Percentiles rank a stretch among this genome's conserved stretches.
Conservation (phyloP, 1,284 basidiomycete species). For the Agaricales sp. region DNA sequence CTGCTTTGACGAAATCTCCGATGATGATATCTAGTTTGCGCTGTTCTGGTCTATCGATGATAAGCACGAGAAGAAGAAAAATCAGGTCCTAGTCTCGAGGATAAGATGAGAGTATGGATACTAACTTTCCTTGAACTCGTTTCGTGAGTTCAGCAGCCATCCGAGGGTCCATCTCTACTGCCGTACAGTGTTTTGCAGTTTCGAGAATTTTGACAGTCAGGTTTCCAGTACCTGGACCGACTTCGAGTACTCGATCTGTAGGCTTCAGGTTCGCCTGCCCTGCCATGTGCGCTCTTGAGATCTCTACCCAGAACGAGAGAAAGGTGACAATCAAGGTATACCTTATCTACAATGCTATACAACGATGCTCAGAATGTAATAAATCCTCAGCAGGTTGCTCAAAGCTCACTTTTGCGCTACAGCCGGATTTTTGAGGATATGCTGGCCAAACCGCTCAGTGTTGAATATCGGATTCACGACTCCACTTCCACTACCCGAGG, state of each 20-base stretch:
- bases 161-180: conserved; percentile 97
- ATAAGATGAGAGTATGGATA: conserved; percentile 16
- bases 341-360: conserved; percentile 72
- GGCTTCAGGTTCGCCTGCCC: conserved; percentile 82
- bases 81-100: too few species aligned
- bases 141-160: conserved; percentile 98
- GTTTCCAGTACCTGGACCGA: conserved; percentile 98
- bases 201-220: conserved; percentile 92
- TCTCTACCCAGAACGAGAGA: conserved; percentile 3
- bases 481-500: conserved; percentile 21
- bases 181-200: conserved; percentile 86
- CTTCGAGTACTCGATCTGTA: conserved; percentile 94
- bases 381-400: conserved; percentile 6
- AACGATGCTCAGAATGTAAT: conserved; percentile 6
- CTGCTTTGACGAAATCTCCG: conserved; percentile 96
- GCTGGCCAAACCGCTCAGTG: conserved; percentile 91
- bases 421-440: conserved; percentile 92
- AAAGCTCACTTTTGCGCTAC: conserved; percentile 75
- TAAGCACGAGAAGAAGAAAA: conserved; percentile 3
- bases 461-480: conserved; percentile 84
- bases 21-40: conserved; percentile 91
- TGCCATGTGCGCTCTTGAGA: background rate
- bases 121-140: conserved; percentile 96
- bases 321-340: conserved; percentile 13
- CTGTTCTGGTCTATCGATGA: conserved; percentile 89